Conservation (phyloP, 495 filamentous ascomycete species). For the Astrocystis sublimbata region DNA sequence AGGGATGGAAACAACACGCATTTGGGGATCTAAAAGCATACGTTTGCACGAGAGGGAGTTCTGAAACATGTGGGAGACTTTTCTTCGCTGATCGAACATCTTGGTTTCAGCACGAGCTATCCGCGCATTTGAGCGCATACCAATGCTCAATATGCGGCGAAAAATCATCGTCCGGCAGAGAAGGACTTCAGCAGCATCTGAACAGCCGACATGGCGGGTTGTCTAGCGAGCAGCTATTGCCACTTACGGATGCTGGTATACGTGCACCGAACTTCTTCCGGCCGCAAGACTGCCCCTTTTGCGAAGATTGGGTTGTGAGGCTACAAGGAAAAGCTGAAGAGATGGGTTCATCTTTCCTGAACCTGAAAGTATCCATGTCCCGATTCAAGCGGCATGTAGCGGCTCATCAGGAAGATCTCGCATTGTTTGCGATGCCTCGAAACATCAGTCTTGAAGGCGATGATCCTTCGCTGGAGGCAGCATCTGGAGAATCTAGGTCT, state of each 20-base stretch:
- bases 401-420: not conserved
- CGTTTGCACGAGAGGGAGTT: not conserved
- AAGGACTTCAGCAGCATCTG: not conserved
- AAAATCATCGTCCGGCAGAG: not conserved
- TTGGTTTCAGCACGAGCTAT: not conserved
- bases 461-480: not conserved
- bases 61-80: not conserved
- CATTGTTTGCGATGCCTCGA: not conserved
- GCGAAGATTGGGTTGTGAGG: not conserved
- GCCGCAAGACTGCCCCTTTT: not conserved
- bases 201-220: not conserved
- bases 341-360: not conserved
- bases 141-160: not conserved
- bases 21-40: not conserved
- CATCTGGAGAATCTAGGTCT: too few relatives aligned
- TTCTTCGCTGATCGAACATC: not conserved
- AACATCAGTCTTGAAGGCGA: not conserved
- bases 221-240: not conserved
- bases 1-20: not conserved
- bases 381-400: not conserved
- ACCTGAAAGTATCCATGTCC: not conserved
- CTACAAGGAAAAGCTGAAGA: not conserved
- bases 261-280: not conserved
- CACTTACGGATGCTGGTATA: not conserved
- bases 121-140: not conserved